Evolutionary conservation across 129 eudicot species (phyloP).

Genomic region (Solidago caesia): DNA sequence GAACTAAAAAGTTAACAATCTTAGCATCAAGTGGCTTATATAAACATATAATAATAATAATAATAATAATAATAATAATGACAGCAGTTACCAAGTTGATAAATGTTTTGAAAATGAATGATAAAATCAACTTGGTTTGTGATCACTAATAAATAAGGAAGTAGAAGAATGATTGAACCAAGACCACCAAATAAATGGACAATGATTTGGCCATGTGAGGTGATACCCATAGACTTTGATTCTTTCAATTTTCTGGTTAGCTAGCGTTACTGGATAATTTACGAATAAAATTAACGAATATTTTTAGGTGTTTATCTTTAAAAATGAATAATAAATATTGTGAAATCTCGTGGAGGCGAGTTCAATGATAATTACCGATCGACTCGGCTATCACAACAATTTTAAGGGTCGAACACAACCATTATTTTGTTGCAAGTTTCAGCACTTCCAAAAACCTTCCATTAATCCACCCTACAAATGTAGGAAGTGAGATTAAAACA

Average conservation of each 20-base stretch:
- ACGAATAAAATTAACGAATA: neutral
- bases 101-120: neutral
- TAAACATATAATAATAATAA: too few relatives aligned
- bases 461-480: too few relatives aligned
- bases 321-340: neutral
- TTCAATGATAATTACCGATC: neutral
- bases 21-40: too few relatives aligned
- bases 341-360: neutral
- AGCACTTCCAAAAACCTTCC: too few relatives aligned
- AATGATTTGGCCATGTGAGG: constrained; percentile 39
- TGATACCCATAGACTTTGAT: constrained; percentile 29
- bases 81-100: neutral
- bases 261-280: constrained; percentile 15
- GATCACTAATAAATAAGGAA: neutral
- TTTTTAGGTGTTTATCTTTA: neutral
- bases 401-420: too few relatives aligned
- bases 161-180: constrained; percentile 26
- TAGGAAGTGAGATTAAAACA: too few relatives aligned
- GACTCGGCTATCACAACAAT: neutral
- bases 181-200: constrained; percentile 21
- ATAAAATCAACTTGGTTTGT: too few relatives aligned
- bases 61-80: too few relatives aligned
- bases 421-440: too few relatives aligned
- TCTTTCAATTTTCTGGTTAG: neutral
- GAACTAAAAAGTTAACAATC: too few relatives aligned